A percentile compares a stretch with the other conserved stretches of the same genome.
These are phyloP conservation scores for Austroboletus rostrupii DNA, from an alignment of 1,284 basidiomycete species.

Conservation along the genomic window DNA sequence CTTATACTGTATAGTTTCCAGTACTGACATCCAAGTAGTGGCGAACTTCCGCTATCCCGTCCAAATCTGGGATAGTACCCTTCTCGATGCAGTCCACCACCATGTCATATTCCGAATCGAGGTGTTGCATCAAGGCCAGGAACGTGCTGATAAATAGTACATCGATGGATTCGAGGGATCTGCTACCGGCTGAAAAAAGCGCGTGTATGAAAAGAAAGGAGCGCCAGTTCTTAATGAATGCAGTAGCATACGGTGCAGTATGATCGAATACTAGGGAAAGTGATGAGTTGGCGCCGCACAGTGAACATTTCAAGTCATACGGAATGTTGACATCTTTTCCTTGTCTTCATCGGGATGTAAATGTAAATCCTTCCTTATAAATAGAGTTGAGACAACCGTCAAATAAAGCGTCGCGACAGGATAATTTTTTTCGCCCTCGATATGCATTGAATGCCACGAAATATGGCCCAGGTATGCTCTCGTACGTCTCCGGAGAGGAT, in stretches of 20 bases:
- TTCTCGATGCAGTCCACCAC: slow-evolving; percentile 15
- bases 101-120: slow-evolving; percentile 18
- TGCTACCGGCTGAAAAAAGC: slow-evolving; percentile 1
- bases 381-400: not conserved
- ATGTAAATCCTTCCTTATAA: not conserved
- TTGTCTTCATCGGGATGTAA: not conserved
- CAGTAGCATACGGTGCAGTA: not conserved
- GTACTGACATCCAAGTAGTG: slow-evolving; percentile 11
- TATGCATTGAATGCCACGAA: not conserved
- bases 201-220: slow-evolving; percentile 18
- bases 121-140: slow-evolving; percentile 15
- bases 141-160: slow-evolving; percentile 11
- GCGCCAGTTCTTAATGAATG: not conserved
- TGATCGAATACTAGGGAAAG: slow-evolving; percentile 5
- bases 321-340: not conserved
- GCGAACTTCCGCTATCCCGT: slow-evolving; percentile 11
- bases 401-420: not conserved
- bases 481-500: not conserved
- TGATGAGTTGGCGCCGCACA: slow-evolving; percentile 1
- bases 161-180: slow-evolving; percentile 7
- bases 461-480: not conserved
- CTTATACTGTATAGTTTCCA: not conserved
- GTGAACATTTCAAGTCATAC: not conserved
- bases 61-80: slow-evolving; percentile 10
- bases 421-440: not conserved